Conservation (phyloP, 306 rosid genomes). For the Vigna mungo region DNA sequence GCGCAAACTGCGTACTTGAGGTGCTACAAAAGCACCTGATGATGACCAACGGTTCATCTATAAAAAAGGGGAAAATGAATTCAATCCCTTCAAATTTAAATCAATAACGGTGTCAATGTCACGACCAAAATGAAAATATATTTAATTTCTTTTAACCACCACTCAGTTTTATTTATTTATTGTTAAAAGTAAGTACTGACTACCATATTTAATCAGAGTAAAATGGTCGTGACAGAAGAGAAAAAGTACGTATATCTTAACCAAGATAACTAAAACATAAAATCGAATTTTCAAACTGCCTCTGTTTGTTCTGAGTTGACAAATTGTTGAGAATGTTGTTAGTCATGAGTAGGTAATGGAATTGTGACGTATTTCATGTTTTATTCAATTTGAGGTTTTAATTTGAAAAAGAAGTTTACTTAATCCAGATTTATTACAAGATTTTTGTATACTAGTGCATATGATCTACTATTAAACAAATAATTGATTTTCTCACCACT, state of each 20-base stretch:
- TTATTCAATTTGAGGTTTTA: constrained; percentile 25
- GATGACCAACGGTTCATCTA: constrained; percentile 74
- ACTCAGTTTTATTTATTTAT: constrained; percentile 3
- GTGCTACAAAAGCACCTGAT: constrained; percentile 66
- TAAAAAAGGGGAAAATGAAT: constrained; percentile 12
- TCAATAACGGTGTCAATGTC: constrained; percentile 12
- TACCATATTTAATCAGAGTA: constrained; percentile 8
- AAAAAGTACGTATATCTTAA: constrained; percentile 10
- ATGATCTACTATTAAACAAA: constrained; percentile 21
- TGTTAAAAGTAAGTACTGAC: neutral
- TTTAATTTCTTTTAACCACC: constrained; percentile 23
- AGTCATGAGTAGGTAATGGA: constrained; percentile 6
- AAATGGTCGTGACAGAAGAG: constrained; percentile 3
- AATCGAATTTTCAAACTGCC: constrained; percentile 9
- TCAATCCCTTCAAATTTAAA: constrained; percentile 22
- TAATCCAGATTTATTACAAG: constrained; percentile 23
- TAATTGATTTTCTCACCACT: constrained; percentile 64
- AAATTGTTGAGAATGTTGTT: constrained; percentile 19
- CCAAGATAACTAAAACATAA: constrained; percentile 14
- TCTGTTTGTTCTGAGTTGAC: neutral
- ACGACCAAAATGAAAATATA: constrained; percentile 12
- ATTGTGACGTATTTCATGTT: constrained; percentile 17
- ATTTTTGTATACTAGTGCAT: constrained; percentile 12
- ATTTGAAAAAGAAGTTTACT: constrained; percentile 14
- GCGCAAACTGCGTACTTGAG: constrained; percentile 98